Base-by-base conservation (phyloP, 495 filamentous ascomycete genomes). In the Trichoderma gamsii region DNA sequence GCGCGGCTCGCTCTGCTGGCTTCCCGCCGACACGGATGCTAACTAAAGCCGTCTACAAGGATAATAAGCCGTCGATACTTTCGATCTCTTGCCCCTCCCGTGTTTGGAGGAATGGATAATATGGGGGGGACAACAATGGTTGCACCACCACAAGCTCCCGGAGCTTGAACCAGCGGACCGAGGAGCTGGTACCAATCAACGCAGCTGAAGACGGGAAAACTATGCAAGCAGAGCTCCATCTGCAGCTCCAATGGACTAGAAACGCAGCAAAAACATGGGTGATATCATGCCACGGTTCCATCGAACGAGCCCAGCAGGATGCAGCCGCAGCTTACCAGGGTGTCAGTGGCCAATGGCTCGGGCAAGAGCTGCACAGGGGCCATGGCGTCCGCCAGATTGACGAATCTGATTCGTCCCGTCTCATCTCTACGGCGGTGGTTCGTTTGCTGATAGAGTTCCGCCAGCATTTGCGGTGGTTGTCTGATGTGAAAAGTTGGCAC, bases 381-480 rank as follows among this genome's bases (percentile, higher is more conserved):
- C 56, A 35, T 61, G 23, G 13, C 56, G 56, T 32, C 56, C 29
- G 56, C 23, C 11, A 61, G 56, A 61, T 61, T 61, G 56, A 25
- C 56, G 56, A 61, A 29, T 11, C 56, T 61, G 56, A 61, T 61
- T 61, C 56, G 56, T 4, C 56, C 44, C 7, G 15, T 29, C 29
- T 29, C 29, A 15, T 15, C 15, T 49, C 44, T n/a, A 56, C 51
- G 51, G 18, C 51, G 56, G 23, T 12, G 12, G 16, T 13, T 32
- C 16, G 56, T 29, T 32, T 4, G 56, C 51, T 25, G 56, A 61
- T 61, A 61, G 56, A 61, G 56, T 61, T 61, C 25, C 35, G 56
- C 9, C 18, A 4, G 49, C 49, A 23, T 11, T 21, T 21, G 49
- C 5, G 8, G 25, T 21, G 56, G 56, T 61, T 27, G 23, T 29